Base-by-base conservation (phyloP, 192 early-diverging fungal genomes). In the Rhizophagus clarus region DNA sequence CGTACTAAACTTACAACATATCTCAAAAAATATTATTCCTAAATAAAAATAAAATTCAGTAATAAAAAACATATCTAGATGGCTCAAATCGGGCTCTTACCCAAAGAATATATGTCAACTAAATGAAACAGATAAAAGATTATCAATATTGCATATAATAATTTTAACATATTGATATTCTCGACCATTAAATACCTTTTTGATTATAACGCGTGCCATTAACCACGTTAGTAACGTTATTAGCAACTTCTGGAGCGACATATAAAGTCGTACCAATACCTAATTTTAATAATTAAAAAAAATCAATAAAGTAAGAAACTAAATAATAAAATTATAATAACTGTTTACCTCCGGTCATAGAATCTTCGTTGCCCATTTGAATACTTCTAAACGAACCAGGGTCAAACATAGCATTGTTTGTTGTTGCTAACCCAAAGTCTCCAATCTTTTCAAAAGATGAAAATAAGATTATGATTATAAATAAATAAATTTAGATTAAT, bases 181-280 rank as follows among this genome's bases (percentile, higher is more conserved):
- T 68, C 32, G 5, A 31, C 20, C 6, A 34, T 32, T n/a, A 20
- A 15, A 34, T 70, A 70, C 68, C 68, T 77, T 95, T 95, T 34
- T 91, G 87, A 73, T 92, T 95, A 81, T 96, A 96, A 42, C 83
- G 88, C 82, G 81, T 83, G 22, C 84, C 84, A 29, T 83, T 71
- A 2, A 82, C 69, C 1, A 82, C 82, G 29, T 86, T 83, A 40
- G 85, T 83, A 22, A 82, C 82, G 34, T 86, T 83, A 34, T 85
- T 83, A 22, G 83, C 66, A 6, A 85, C 80, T 42, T 89, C 88
- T 0, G 84, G 86, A 14, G 96, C 95, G 40, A 94, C 95, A 82
- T 99, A 99, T 22, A 97, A 93, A 0, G 94, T 92, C 0, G 97
- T 99, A 2, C 97, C 97, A 24, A 98, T 91, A 37, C 96, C 68